Evolutionary conservation across 495 filamentous ascomycete species (phyloP), one percentile per base, ranked within the genome.

Genomic region (Hypoxylon cercidicola): DNA sequence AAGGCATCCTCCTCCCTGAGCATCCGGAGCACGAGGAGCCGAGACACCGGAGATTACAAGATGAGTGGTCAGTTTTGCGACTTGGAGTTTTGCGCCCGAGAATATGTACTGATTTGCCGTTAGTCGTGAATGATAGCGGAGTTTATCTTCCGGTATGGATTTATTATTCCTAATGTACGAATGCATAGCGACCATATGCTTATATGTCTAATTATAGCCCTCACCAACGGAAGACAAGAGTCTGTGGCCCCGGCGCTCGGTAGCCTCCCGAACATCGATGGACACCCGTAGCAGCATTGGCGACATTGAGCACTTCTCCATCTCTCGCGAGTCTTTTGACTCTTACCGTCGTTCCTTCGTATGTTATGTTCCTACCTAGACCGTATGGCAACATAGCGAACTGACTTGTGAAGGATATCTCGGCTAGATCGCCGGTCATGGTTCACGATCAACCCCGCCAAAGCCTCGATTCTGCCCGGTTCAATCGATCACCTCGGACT

Each of bases 321-420:
- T 99, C 77, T 97, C 95, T 28, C 88, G 95, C 66, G 95, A 99
- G 78, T 97, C 93, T 8, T 99, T 98, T 75, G 95, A 99, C 74
- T 97, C 94, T 23, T 99, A 99, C 74, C 86, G 95, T 50, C 88
- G 95, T 62, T 97, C 95, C 58, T 99, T 99, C 80, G 93, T 96
- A 84, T 55, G 90, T 81, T 28, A 19, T 57, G 34, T 18, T 19
- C 7, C 41, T 48, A 47, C 20, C 50, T 53, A 30, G 49, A 53
- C 32, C 43, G 44, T 40, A 60, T 18, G 51, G 56, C 18, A 39
- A 25, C 34, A 12, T 46, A 15, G 40, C n/a, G 37, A 55, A 62
- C 60, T 69, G 48, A 71, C 49, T 3, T 15, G 23, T 56, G 52
- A 72, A 97, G 94, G 95, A 97, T 72, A 97, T 97, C 49, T 96